Conservation (phyloP, 768 basidiomycete species). For the Boletus vinaceobasis region DNA sequence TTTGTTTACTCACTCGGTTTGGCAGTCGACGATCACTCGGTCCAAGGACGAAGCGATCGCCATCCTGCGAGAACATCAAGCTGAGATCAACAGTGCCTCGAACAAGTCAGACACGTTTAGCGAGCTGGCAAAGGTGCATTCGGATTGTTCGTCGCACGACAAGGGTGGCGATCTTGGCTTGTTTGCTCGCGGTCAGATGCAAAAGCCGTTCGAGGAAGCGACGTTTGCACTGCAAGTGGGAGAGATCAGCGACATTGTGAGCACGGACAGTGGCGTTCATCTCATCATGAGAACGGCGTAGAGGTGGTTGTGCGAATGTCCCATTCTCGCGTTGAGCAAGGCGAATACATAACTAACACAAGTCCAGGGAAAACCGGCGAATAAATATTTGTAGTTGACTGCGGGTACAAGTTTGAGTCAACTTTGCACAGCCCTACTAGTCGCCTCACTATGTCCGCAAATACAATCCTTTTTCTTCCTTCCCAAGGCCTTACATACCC, state of each 20-base stretch:
- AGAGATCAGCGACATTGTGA: slow-evolving; percentile 77
- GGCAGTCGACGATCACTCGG: slow-evolving; percentile 66
- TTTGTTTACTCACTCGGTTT: background rate
- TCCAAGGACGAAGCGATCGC: slow-evolving; percentile 84
- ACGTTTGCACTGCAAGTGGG: slow-evolving; percentile 68
- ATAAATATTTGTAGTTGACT: too few relatives aligned
- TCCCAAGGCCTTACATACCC: background rate
- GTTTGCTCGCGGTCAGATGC: slow-evolving; percentile 90
- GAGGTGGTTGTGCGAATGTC: background rate
- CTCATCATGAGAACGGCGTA: slow-evolving; percentile 83
- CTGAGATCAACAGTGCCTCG: slow-evolving; percentile 48
- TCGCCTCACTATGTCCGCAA: background rate
- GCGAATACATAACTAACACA: background rate
- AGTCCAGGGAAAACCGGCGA: too few relatives aligned
- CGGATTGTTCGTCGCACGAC: slow-evolving; percentile 86
- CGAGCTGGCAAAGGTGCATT: slow-evolving; percentile 69
- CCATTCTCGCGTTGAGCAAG: background rate
- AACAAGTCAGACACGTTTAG: slow-evolving; percentile 60
- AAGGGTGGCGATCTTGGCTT: slow-evolving; percentile 84
- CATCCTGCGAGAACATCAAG: slow-evolving; percentile 65
- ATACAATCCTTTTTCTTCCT: background rate
- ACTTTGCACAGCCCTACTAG: background rate
- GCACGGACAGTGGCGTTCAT: slow-evolving; percentile 94
- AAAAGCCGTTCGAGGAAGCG: slow-evolving; percentile 94
- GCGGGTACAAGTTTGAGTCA: too few relatives aligned